phyloP scores from a whole-genome alignment of 1,284 basidiomycete species.

The Cutaneotrichosporon cavernicola region DNA sequence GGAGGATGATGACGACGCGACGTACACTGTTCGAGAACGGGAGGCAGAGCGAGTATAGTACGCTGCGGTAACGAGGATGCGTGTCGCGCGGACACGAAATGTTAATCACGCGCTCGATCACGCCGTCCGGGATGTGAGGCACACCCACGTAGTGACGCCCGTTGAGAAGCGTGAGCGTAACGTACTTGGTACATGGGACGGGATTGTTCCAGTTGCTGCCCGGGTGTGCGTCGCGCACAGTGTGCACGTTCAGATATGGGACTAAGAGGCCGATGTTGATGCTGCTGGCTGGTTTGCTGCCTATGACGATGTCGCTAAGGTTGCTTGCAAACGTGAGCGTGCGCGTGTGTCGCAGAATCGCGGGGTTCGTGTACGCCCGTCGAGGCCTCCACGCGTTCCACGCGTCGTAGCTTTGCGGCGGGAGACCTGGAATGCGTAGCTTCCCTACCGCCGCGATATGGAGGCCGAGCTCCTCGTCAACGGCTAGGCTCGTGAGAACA shows the following conservation, averaged over 20 bases:
- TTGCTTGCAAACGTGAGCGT: neutral
- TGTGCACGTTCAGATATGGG: neutral
- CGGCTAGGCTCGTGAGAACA: neutral
- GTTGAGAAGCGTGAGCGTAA: constrained; percentile 5
- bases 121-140: neutral
- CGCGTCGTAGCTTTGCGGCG: constrained; percentile 1
- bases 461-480: neutral
- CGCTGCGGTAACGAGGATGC: neutral
- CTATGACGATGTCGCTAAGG: neutral
- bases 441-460: neutral
- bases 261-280: neutral
- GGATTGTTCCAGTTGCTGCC: constrained; percentile 3
- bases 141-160: neutral
- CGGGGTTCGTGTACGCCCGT: neutral
- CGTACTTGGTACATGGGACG: constrained; percentile 7
- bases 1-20: neutral
- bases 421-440: constrained; percentile 1
- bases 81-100: constrained; percentile 4
- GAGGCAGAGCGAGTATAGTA: neutral
- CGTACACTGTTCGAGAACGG: neutral
- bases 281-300: neutral
- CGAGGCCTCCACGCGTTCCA: neutral
- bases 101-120: neutral
- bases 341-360: constrained; percentile 2
- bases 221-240: constrained; percentile 1